Percentiles rank a stretch among this genome's conserved stretches.
phyloP scores from a whole-genome alignment of 2,329 filamentous ascomycete genomes.

The Neonectria faginata region DNA sequence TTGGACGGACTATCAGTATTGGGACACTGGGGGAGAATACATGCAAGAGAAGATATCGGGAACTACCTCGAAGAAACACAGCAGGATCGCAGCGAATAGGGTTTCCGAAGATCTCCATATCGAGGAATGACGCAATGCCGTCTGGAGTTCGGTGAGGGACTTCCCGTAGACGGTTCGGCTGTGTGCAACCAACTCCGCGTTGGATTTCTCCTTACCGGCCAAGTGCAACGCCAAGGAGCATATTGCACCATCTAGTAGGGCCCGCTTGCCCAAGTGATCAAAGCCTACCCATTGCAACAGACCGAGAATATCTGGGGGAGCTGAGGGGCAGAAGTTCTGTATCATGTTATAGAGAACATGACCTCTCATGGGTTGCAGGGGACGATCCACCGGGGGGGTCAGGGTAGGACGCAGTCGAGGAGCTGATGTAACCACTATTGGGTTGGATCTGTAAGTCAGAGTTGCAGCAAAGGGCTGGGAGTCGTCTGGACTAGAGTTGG shows the following conservation, averaged over 20 bases:
- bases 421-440: conserved; percentile 13
- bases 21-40: conserved; percentile 4
- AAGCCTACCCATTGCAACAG: conserved; percentile 46
- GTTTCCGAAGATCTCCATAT: conserved; percentile 57
- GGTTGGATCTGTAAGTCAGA: conserved; percentile 7
- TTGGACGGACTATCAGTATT: conserved; percentile 28
- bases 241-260: conserved; percentile 54
- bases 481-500: conserved; percentile 28
- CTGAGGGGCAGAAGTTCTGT: conserved; percentile 37
- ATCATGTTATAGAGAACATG: conserved; percentile 50
- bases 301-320: conserved; percentile 39
- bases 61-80: conserved; percentile 55
- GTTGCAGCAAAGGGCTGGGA: conserved; percentile 25
- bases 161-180: conserved; percentile 55
- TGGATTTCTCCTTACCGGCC: conserved; percentile 50
- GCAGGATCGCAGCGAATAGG: conserved; percentile 55
- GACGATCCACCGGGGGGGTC: conserved; percentile 28
- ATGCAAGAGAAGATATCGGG: background rate
- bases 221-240: conserved; percentile 54
- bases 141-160: conserved; percentile 52
- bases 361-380: conserved; percentile 42
- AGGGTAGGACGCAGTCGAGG: conserved; percentile 24
- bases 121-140: conserved; percentile 50
- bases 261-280: conserved; percentile 50
- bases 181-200: conserved; percentile 47